Conservation (phyloP, 1,139 yeast species). For the Lodderomyces theae region DNA sequence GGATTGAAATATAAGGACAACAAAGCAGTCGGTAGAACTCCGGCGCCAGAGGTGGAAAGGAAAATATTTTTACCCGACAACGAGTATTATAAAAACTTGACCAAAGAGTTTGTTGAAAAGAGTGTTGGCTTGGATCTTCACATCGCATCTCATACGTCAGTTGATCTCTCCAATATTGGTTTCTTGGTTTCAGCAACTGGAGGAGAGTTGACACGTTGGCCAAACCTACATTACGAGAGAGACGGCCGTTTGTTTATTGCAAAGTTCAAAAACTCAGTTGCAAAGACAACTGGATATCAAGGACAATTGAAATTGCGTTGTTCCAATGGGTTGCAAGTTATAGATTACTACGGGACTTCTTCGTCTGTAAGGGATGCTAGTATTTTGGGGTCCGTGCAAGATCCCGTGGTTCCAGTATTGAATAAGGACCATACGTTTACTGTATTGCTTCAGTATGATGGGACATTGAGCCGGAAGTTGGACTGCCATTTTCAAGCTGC, state of each 20-base stretch:
- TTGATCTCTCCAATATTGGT: slow-evolving; percentile 75
- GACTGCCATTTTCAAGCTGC: slow-evolving; percentile 95
- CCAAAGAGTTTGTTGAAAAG: slow-evolving; percentile 52
- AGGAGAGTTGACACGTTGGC: slow-evolving; percentile 65
- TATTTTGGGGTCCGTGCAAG: slow-evolving; percentile 37
- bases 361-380: slow-evolving; percentile 27
- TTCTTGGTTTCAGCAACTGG: slow-evolving; percentile 68
- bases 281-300: slow-evolving; percentile 63
- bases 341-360: slow-evolving; percentile 66
- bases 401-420: slow-evolving; percentile 71
- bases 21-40: slow-evolving; percentile 33
- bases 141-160: slow-evolving; percentile 60
- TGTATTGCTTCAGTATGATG: slow-evolving; percentile 74
- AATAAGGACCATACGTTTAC: slow-evolving; percentile 67
- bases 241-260: slow-evolving; percentile 69
- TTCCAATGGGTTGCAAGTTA: slow-evolving; percentile 83
- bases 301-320: slow-evolving; percentile 84
- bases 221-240: slow-evolving; percentile 63
- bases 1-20: slow-evolving; percentile 55
- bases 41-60: slow-evolving; percentile 54
- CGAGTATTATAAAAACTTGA: slow-evolving; percentile 60
- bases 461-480: slow-evolving; percentile 62
- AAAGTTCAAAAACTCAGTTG: slow-evolving; percentile 51
- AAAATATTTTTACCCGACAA: slow-evolving; percentile 56
- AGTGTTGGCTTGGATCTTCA: slow-evolving; percentile 79